These are phyloP conservation scores for Vitis amurensis DNA, from an alignment of 164 flowering plant species.

Conservation along the genomic window DNA sequence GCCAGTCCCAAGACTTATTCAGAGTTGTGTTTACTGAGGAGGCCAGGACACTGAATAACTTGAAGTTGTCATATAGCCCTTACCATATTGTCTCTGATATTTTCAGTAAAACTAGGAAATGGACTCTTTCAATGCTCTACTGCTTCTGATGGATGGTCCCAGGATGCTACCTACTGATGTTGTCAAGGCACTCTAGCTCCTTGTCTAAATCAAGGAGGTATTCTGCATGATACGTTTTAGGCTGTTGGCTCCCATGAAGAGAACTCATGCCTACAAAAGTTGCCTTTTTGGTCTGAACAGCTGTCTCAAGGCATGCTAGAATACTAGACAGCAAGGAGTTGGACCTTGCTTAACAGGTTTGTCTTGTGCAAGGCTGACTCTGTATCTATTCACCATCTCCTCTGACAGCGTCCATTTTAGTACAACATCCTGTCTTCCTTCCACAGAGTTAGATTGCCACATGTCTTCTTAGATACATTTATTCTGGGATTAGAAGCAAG, in stretches of 20 bases:
- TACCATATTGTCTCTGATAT: neutral
- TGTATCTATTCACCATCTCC: neutral
- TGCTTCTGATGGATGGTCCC: neutral
- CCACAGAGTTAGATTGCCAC: neutral
- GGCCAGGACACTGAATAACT: neutral
- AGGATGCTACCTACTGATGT: neutral
- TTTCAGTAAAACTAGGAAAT: neutral
- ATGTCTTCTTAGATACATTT: neutral
- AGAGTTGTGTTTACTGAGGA: neutral
- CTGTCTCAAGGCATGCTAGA: no score
- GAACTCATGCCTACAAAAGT: no score
- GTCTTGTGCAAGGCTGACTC: no score
- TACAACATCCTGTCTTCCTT: neutral
- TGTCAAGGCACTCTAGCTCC: neutral
- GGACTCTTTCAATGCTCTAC: neutral
- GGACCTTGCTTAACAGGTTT: no score
- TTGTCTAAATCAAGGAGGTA: neutral
- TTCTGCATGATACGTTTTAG: neutral
- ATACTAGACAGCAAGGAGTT: no score
- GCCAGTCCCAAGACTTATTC: neutral
- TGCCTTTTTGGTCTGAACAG: no score
- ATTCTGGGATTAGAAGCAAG: neutral
- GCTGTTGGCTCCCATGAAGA: no score
- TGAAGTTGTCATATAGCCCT: neutral
- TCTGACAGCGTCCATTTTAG: neutral